Evolutionary conservation across 352 stramenopile species (phyloP).

Genomic region (Pythium phragmiticola): DNA sequence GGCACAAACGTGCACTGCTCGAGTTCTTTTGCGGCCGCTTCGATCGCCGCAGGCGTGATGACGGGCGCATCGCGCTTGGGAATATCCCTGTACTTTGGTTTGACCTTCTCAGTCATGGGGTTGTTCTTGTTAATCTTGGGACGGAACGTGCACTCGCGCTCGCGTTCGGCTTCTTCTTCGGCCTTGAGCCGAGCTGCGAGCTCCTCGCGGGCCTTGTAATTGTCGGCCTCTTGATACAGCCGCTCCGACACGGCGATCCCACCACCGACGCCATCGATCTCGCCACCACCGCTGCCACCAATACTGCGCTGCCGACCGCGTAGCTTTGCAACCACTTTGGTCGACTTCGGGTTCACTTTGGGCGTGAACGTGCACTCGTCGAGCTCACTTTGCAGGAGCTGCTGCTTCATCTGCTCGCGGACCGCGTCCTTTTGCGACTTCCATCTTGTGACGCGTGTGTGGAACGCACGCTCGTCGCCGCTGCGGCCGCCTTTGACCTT

Average conservation of each 20-base stretch:
- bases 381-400: slow-evolving; percentile 68
- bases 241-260: slow-evolving; percentile 54
- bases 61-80: slow-evolving; percentile 35
- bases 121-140: slow-evolving; percentile 55
- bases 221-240: slow-evolving; percentile 74
- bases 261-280: slow-evolving; percentile 27
- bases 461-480: slow-evolving; percentile 51
- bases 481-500: slow-evolving; percentile 9
- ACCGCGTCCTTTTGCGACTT: slow-evolving; percentile 77
- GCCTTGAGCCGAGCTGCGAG: slow-evolving; percentile 58
- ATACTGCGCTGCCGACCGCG: slow-evolving; percentile 38
- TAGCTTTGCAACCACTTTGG: slow-evolving; percentile 62
- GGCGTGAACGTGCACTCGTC: slow-evolving; percentile 78
- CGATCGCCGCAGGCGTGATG: slow-evolving; percentile 52
- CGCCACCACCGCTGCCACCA: slow-evolving; percentile 1
- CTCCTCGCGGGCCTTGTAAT: slow-evolving; percentile 72
- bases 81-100: slow-evolving; percentile 76
- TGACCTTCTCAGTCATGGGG: slow-evolving; percentile 48
- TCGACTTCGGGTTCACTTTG: slow-evolving; percentile 74
- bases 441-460: slow-evolving; percentile 70
- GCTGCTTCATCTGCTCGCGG: slow-evolving; percentile 80
- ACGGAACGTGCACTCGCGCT: slow-evolving; percentile 75
- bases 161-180: slow-evolving; percentile 67
- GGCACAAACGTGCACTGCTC: slow-evolving; percentile 77
- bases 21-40: slow-evolving; percentile 59